Evolutionary conservation across 306 rosid genomes (phyloP).

Genomic region (Alnus rubra): DNA sequence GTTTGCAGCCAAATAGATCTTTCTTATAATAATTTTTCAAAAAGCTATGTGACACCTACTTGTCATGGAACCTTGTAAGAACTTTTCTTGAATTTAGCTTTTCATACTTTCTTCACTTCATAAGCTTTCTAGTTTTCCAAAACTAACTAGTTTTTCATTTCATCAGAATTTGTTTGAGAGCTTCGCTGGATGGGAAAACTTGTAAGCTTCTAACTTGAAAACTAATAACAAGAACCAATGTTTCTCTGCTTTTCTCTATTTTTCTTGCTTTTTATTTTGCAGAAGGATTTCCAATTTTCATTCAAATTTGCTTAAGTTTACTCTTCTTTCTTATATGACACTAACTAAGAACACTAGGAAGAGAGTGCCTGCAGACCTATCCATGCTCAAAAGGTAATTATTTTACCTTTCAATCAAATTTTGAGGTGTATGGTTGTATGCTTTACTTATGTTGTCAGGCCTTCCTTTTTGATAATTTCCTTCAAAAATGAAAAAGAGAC

Average conservation of each 20-base stretch:
- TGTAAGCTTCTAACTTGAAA: constrained; percentile 14
- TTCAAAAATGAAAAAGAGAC: background rate
- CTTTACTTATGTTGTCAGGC: background rate
- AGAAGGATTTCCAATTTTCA: too few species aligned
- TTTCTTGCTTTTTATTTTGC: too few species aligned
- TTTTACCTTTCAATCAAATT: background rate
- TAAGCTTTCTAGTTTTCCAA: background rate
- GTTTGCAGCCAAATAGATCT: too few species aligned
- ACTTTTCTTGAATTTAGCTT: background rate
- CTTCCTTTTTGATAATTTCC: background rate
- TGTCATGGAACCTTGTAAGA: too few species aligned
- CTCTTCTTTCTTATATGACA: background rate
- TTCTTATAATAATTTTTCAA: too few species aligned
- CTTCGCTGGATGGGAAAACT: constrained; percentile 3
- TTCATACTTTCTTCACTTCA: background rate
- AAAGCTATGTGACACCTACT: too few species aligned
- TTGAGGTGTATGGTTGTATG: background rate
- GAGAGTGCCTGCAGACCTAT: background rate
- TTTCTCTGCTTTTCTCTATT: too few species aligned
- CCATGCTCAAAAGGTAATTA: constrained; percentile 31
- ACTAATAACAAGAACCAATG: background rate
- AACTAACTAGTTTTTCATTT: background rate
- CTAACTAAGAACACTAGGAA: background rate
- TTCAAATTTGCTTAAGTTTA: background rate
- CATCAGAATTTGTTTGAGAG: constrained; percentile 27